These are phyloP conservation scores for Setaria italica DNA, from an alignment of 202 grass and related monocot genomes.

Conservation along the genomic window DNA sequence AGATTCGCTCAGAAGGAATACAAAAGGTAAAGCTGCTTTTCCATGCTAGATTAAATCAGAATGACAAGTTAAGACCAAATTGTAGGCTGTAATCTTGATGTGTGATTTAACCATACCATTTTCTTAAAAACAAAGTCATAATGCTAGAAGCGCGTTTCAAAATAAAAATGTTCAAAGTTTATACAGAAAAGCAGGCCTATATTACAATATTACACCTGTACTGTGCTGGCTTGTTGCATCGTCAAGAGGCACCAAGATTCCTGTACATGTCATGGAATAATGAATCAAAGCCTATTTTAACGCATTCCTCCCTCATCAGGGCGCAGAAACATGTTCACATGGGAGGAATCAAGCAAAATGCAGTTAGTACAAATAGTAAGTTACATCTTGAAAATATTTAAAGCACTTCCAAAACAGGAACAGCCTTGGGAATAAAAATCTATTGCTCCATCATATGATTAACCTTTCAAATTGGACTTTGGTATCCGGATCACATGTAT, in stretches of 20 bases:
- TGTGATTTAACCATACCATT: not conserved
- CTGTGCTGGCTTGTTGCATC: constrained; percentile 40
- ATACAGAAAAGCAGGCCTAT: not conserved
- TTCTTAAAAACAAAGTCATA: not conserved
- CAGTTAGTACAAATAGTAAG: constrained; percentile 36
- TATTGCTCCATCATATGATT: constrained; percentile 33
- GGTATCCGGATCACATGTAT: constrained; percentile 58
- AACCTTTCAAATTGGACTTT: constrained; percentile 48
- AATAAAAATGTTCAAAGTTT: constrained; percentile 36
- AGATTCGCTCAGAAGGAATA: constrained; percentile 23
- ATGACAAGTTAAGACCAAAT: not conserved
- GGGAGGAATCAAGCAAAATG: constrained; percentile 57
- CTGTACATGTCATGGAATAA: constrained; percentile 63
- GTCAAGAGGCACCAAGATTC: constrained; percentile 53
- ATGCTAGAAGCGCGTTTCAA: not conserved
- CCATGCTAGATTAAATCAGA: constrained; percentile 18
- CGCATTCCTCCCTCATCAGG: constrained; percentile 48
- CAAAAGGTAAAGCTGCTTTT: constrained; percentile 12
- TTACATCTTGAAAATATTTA: constrained; percentile 43
- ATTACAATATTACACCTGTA: not conserved
- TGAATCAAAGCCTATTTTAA: constrained; percentile 53
- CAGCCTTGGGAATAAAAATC: constrained; percentile 49
- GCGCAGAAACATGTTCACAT: constrained; percentile 37
- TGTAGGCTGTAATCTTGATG: not conserved
- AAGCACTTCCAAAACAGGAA: constrained; percentile 47